Evolutionary conservation across 2,329 filamentous ascomycete genomes (phyloP), one percentile per base, ranked within the genome.

Genomic region (Endoconidiophora polonica): DNA sequence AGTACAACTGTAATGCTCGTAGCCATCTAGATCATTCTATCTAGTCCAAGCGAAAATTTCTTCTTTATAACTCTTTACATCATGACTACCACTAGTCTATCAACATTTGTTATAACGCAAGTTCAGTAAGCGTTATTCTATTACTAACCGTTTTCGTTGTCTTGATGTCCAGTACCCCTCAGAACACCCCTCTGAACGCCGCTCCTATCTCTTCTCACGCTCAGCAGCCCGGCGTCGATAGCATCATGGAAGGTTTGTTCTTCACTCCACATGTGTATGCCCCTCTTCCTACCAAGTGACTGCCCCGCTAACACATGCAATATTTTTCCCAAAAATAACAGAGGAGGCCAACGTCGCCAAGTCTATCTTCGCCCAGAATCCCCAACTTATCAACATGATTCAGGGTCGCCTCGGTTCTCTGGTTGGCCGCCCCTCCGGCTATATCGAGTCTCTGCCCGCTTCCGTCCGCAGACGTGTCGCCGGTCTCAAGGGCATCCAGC

Each of bases 131-230:
- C 16, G 16, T 9, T 5, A 12, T 12, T 33, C 29, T 16, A 4
- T 41, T 33, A 48, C 40, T 48, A 48, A 48, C 46, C 23, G 41
- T n/a, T 45, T 43, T 37, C 44, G 20, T 29, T 48, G 38, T 48
- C 39, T 48, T 26, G 20, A 46, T 67, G 7, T 33, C 29, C 12
- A 96, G 91, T 62, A 98, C 91, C 63, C 91, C 91, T 62, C 91
- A 98, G 71, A 98, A 98, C 73, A 98, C 91, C 51, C 91, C 91
- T 58, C 83, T 86, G 58, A 87, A 80, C 69, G 88, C 90, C 72
- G 91, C 93, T 58, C 91, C 91, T 57, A 96, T 98, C 69, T 94
- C 88, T 49, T 96, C 90, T 55, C 90, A 91, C 68, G 91, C 93
- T 59, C 87, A 94, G 70, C 86, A 94, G 70, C 91, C 91, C 55